Base-by-base conservation (phyloP, 768 basidiomycete genomes). In the Suillus alpinus region DNA sequence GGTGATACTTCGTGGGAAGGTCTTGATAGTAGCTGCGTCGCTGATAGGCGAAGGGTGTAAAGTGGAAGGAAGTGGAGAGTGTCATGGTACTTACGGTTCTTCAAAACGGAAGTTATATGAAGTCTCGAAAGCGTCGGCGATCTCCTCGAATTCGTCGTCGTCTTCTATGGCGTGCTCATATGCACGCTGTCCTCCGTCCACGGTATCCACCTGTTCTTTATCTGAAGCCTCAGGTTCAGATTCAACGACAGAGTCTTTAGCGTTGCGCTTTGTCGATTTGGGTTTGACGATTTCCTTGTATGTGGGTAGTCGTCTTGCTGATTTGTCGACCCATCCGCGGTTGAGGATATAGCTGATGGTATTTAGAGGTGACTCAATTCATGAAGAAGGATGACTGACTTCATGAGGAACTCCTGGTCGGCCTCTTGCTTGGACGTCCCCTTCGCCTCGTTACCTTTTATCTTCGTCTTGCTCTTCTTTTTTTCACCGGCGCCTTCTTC, bases 41-140 rank as follows among this genome's bases (percentile, higher is more conserved):
- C 92, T 92, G 66, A 29, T 40, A 61, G 13, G 62, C 59, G 57
- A 43, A 10, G 58, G 20, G 31, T 7, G 18, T 32, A 18, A 31
- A 29, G 29, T 18, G 23, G 7, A 34, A 36, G 18, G 18, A 34
- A 62, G 36, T 23, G 23, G 23, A 55, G 12, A 44, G 10, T 26
- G 49, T 3, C 7, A 23, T 31, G 18, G 32, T 29, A 86, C 94
- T 68, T 68, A 94, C 86, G 92, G 91, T 74, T 99, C 96, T 73
- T 99, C 96, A 72, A 94, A 99, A 57, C 97, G 87, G 77, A 97
- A 97, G 74, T 98, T 98, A 77, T 98, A 99, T 16, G 91, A 91
- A n/a, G 85, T 86, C 76, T 99, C 97, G 65, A 98, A 99, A 47
- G 85, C 85, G 32, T 97, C 95, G 6, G 87, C 91, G 63, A 92